Conservation (phyloP, 805 yeast genomes). For the Wickerhamomyces xylosicus region DNA sequence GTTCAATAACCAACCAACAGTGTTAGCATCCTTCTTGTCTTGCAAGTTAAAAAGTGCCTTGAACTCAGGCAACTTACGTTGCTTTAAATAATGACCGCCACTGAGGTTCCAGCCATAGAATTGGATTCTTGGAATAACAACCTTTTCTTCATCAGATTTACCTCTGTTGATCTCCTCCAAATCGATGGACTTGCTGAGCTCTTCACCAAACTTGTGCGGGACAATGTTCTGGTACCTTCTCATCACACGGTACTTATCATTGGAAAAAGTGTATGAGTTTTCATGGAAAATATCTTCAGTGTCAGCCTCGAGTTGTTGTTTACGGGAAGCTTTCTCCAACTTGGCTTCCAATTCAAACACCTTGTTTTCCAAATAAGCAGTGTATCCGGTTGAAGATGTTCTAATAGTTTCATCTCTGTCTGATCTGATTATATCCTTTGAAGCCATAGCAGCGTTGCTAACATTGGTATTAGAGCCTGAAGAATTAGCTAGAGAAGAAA, state of each 20-base stretch:
- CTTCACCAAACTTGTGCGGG: constrained; percentile 28
- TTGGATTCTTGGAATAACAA: constrained; percentile 44
- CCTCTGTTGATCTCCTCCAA: constrained; percentile 2
- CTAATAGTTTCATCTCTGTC: constrained; percentile 3
- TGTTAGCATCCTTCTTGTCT: constrained; percentile 18
- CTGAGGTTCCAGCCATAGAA: constrained; percentile 58
- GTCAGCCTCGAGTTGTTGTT: no score
- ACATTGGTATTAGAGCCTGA: background rate
- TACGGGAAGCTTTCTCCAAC: constrained; percentile 4
- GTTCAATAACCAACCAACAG: constrained; percentile 21
- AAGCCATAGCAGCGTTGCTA: background rate
- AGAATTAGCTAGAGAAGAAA: background rate
- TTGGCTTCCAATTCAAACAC: constrained; percentile 28
- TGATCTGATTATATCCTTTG: no score
- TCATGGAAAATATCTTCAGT: constrained; percentile 11
- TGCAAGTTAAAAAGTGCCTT: constrained; percentile 10
- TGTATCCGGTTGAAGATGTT: constrained; percentile 12
- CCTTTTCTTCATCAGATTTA: constrained; percentile 20
- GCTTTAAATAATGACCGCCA: constrained; percentile 41
- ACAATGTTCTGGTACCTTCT: constrained; percentile 35
- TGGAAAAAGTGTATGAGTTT: constrained; percentile 21
- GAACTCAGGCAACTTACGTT: constrained; percentile 22
- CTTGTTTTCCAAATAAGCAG: constrained; percentile 28
- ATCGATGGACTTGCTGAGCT: constrained; percentile 22
- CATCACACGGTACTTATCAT: constrained; percentile 35